A percentile compares a stretch with the other conserved stretches of the same genome.
phyloP scores from a whole-genome alignment of 2,329 filamentous ascomycete genomes.

The Chaetomiaceae sp. region DNA sequence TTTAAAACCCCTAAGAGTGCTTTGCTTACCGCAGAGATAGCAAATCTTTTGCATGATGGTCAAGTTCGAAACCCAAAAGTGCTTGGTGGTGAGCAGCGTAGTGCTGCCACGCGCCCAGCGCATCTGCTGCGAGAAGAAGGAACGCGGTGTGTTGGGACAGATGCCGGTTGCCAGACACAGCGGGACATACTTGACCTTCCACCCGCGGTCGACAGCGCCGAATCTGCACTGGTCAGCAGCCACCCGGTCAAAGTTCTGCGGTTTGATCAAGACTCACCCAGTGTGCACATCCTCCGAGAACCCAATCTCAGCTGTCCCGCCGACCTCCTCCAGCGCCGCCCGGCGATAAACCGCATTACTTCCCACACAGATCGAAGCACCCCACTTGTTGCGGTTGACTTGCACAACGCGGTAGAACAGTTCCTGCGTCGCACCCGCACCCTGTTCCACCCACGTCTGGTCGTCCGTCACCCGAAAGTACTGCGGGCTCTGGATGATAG shows the following conservation, averaged over 20 bases:
- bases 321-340: constrained; percentile 37
- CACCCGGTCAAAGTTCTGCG: neutral
- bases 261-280: constrained; percentile 30
- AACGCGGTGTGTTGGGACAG: constrained; percentile 39
- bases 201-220: constrained; percentile 39
- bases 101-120: constrained; percentile 40
- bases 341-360: constrained; percentile 41
- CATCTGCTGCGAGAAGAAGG: constrained; percentile 43
- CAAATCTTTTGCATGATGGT: constrained; percentile 39
- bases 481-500: constrained; percentile 40
- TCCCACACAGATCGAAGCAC: constrained; percentile 40
- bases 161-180: constrained; percentile 40
- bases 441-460: constrained; percentile 43
- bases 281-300: constrained; percentile 44
- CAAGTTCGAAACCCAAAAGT: constrained; percentile 38
- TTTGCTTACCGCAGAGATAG: constrained; percentile 35
- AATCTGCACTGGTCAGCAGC: constrained; percentile 27
- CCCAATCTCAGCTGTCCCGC: constrained; percentile 40
- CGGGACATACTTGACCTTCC: constrained; percentile 40
- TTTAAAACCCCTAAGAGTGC: neutral
- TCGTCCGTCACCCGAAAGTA: constrained; percentile 38
- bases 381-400: constrained; percentile 39
- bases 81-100: constrained; percentile 38
- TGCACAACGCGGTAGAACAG: constrained; percentile 42
- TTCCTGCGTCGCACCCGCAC: constrained; percentile 39